Evolutionary conservation across 352 stramenopile species (phyloP).

Genomic region (Albugo candida): DNA sequence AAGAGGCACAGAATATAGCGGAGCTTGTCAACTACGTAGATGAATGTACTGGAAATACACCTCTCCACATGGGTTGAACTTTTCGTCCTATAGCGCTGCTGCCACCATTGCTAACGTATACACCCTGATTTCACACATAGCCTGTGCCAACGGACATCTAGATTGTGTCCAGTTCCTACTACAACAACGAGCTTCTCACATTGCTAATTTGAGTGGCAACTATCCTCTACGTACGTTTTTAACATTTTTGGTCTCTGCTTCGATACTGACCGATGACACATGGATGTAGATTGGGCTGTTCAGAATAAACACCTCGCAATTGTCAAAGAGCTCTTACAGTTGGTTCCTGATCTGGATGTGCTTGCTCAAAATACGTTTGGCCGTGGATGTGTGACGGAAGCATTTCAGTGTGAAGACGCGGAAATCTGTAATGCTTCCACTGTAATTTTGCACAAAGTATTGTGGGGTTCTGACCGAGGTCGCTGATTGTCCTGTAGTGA

Average conservation of each 20-base stretch:
- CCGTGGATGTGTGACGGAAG: conserved; percentile 59
- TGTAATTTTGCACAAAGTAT: background rate
- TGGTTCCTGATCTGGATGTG: conserved; percentile 54
- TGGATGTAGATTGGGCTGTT: conserved; percentile 50
- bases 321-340: conserved; percentile 49
- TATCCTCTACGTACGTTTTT: conserved; percentile 38
- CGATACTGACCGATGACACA: conserved; percentile 6
- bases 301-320: conserved; percentile 73
- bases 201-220: conserved; percentile 59
- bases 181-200: conserved; percentile 23
- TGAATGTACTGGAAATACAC: conserved; percentile 51
- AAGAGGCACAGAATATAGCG: conserved; percentile 7
- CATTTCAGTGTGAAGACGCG: conserved; percentile 66
- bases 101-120: too few species aligned
- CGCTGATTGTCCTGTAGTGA: conserved; percentile 18
- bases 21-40: conserved; percentile 54
- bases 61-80: conserved; percentile 62
- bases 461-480: background rate
- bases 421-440: conserved; percentile 40
- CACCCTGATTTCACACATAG: conserved; percentile 8
- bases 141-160: conserved; percentile 57
- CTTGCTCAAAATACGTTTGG: conserved; percentile 68
- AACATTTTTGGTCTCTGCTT: background rate
- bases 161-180: conserved; percentile 47
- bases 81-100: too few species aligned